Base-by-base conservation (phyloP, 2,329 filamentous ascomycete genomes). In the Neophaeococcomyces aloes region DNA sequence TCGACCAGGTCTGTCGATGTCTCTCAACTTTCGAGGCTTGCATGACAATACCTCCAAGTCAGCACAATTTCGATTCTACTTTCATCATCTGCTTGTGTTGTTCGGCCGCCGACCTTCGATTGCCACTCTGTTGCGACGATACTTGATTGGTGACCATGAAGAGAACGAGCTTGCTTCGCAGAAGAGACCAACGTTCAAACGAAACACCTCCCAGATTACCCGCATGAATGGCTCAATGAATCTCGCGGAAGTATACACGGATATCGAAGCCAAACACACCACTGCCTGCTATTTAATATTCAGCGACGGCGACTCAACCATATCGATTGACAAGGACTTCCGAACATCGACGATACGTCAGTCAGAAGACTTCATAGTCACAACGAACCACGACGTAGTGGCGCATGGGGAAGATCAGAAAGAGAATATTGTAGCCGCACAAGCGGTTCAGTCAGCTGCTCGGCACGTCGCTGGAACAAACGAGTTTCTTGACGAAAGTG, bases 281-380 rank as follows among this genome's bases (percentile, higher is more conserved):
- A 71, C 75, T 13, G 72, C 74, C 2, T 75, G 72, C 29, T 80
- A 79, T 52, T 52, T 79, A 2, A 70, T 71, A 23, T 68, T 79
- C 48, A 71, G 72, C 49, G 66, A 75, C 36, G 72, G 72, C 0
- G 42, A 47, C 0, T 59, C 64, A 34, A 69, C 69, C 2, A 56
- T 67, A 1, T 62, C 72, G 0, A 61, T 80, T 36, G 74, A 79
- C 50, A 79, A 79, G 53, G 75, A 79, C 51, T 64, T 69, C 42
- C 37, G 53, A 2, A 66, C 57, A 1, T 73, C 70, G 2, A 62
- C 61, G 1, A 53, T 70, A 4, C 62, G 65, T n/a, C 61, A 61
- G 1, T 70, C 68, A 2, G 56, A 57, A 1, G 61, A 66, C 2
- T 79, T 80, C 53, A 68, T 79, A 29, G 65, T 70, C 2, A 65